These are phyloP conservation scores for Yarrowia keelungensis DNA, from an alignment of 805 yeast species.

Conservation along the genomic window DNA sequence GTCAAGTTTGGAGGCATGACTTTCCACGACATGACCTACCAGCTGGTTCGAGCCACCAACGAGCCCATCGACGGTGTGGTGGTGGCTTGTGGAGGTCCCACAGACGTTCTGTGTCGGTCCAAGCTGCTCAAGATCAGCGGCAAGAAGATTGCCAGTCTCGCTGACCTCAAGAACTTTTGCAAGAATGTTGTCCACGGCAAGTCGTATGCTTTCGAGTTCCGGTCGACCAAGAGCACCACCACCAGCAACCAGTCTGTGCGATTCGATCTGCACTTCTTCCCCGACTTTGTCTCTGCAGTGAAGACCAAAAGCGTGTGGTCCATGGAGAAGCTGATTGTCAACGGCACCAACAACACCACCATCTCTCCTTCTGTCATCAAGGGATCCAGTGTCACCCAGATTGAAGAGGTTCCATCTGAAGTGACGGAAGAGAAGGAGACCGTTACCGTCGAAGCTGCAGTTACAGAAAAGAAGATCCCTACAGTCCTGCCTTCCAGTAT, in stretches of 20 bases:
- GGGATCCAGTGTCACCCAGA: neutral
- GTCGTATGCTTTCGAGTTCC: slow-evolving; percentile 26
- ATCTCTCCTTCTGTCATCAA: neutral
- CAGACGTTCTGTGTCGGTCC: slow-evolving; percentile 66
- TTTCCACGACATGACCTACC: slow-evolving; percentile 85
- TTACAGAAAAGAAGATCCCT: neutral
- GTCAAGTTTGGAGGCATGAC: slow-evolving; percentile 87
- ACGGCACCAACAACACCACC: neutral
- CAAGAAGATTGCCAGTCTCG: neutral
- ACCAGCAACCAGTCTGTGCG: slow-evolving; percentile 19
- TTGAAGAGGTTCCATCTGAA: neutral
- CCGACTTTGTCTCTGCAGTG: slow-evolving; percentile 6
- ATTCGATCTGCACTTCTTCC: slow-evolving; percentile 33
- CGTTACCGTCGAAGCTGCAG: neutral
- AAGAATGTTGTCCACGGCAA: slow-evolving; percentile 1
- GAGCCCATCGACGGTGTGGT: slow-evolving; percentile 81
- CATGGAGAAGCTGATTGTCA: slow-evolving; percentile 48
- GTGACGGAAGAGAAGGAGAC: neutral
- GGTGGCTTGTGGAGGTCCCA: slow-evolving; percentile 68
- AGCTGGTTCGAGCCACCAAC: slow-evolving; percentile 82
- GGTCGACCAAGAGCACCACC: neutral
- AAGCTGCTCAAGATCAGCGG: slow-evolving; percentile 44
- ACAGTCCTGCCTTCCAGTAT: slow-evolving; percentile 5
- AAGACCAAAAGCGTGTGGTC: slow-evolving; percentile 51
- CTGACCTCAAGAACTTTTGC: slow-evolving; percentile 3